Evolutionary conservation across 2,329 filamentous ascomycete species (phyloP).

Genomic region (Claviceps sp.): DNA sequence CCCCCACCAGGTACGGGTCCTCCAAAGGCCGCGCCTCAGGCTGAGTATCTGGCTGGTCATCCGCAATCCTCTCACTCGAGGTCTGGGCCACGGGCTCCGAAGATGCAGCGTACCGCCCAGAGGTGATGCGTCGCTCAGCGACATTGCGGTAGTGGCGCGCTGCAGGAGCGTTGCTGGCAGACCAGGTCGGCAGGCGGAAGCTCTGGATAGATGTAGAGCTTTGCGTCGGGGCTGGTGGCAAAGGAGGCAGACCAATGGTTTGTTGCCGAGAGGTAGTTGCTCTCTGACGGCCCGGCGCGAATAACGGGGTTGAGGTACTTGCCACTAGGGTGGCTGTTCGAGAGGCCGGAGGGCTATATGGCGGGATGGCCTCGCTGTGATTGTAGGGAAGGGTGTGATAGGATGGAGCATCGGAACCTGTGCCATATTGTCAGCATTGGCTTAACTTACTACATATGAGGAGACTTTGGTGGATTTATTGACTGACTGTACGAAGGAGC

Average conservation of each 20-base stretch:
- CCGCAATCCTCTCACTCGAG: background rate
- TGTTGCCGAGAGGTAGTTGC: constrained; percentile 17
- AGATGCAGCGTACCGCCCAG: constrained; percentile 22
- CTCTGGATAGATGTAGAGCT: constrained; percentile 31
- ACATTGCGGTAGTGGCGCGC: constrained; percentile 50
- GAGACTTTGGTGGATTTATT: background rate
- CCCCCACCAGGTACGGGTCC: constrained; percentile 55
- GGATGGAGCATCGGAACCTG: constrained; percentile 51
- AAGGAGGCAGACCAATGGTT: constrained; percentile 35
- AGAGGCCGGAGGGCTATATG: constrained; percentile 29
- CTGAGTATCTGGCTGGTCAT: background rate
- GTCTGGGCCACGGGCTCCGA: constrained; percentile 13
- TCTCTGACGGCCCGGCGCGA: constrained; percentile 7
- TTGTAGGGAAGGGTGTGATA: constrained; percentile 44
- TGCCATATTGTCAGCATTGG: background rate
- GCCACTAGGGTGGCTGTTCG: constrained; percentile 2
- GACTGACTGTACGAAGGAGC: constrained; percentile 54
- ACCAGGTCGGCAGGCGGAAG: constrained; percentile 48
- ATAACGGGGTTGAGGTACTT: constrained; percentile 3
- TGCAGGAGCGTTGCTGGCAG: constrained; percentile 37
- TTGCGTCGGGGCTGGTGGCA: constrained; percentile 27
- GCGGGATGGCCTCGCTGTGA: constrained; percentile 30
- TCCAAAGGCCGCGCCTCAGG: constrained; percentile 38
- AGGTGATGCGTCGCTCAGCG: constrained; percentile 45
- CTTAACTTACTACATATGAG: background rate